Percentiles rank a stretch among this genome's conserved stretches.
phyloP scores from a whole-genome alignment of 371 early-diverging fungal genomes.

The Mucor piriformis region DNA sequence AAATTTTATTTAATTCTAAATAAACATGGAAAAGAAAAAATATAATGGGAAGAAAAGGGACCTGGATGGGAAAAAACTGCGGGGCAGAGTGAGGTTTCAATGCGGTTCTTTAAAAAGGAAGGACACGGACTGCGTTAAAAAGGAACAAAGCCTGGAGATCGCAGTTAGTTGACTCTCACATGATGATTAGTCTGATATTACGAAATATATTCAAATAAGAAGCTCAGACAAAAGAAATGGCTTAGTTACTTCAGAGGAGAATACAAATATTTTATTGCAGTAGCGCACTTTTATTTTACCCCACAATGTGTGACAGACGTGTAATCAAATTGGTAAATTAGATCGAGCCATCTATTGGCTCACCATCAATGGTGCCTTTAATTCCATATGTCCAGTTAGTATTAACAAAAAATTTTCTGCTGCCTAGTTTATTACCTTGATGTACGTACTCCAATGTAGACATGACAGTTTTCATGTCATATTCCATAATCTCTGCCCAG shows the following conservation, averaged over 20 bases:
- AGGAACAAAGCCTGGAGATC: too few species aligned
- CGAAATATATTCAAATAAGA: too few species aligned
- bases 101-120: conserved; percentile 9
- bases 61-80: conserved; percentile 30
- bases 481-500: conserved; percentile 70
- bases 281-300: conserved; percentile 20
- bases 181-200: too few species aligned
- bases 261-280: too few species aligned
- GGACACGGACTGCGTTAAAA: too few species aligned
- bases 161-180: too few species aligned
- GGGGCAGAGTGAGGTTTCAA: conserved; percentile 8
- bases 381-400: too few species aligned
- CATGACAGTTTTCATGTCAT: conserved; percentile 38
- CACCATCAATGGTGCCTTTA: conserved; percentile 17
- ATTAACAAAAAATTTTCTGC: too few species aligned
- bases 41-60: conserved; percentile 14
- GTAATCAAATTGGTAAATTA: too few species aligned
- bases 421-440: conserved; percentile 20
- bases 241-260: neutral
- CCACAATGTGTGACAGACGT: conserved; percentile 16
- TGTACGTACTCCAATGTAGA: conserved; percentile 35
- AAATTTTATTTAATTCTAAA: neutral
- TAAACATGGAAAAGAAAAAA: neutral
- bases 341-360: conserved; percentile 1
- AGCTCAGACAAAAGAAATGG: too few species aligned